Evolutionary conservation across 805 yeast species (phyloP).

Genomic region (Teunomyces atbi): DNA sequence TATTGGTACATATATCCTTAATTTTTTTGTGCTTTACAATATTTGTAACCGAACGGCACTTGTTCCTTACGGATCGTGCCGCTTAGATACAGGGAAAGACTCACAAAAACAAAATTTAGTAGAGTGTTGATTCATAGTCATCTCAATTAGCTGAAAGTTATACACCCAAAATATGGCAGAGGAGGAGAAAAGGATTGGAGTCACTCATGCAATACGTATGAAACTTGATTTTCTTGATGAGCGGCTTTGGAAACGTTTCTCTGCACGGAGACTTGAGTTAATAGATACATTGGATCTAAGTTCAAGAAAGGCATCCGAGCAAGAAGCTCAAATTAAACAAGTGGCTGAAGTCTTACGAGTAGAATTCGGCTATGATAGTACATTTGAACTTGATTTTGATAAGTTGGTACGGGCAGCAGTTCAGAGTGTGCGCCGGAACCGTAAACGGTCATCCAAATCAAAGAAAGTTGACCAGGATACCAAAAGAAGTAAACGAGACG

Average conservation of each 20-base stretch:
- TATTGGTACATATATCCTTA: too few species aligned
- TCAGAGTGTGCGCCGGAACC: conserved; percentile 86
- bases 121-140: conserved; percentile 10
- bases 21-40: too few species aligned
- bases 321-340: conserved; percentile 73
- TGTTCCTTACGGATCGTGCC: background rate
- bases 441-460: conserved; percentile 57
- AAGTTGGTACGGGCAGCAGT: conserved; percentile 89
- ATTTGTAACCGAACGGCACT: background rate
- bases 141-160: background rate
- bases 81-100: conserved; percentile 1
- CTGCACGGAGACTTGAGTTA: conserved; percentile 84
- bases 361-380: conserved; percentile 71
- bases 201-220: conserved; percentile 56
- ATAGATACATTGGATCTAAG: conserved; percentile 71
- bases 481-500: background rate
- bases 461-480: conserved; percentile 13
- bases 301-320: conserved; percentile 84
- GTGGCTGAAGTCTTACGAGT: conserved; percentile 75
- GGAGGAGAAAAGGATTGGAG: conserved; percentile 39
- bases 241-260: conserved; percentile 81
- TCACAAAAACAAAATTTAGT: conserved; percentile 3
- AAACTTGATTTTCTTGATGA: conserved; percentile 78
- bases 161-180: background rate
- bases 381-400: conserved; percentile 71